Evolutionary conservation across 1,284 basidiomycete species (phyloP), one percentile per base, ranked within the genome.

Genomic region (Leccinum subrobustum): DNA sequence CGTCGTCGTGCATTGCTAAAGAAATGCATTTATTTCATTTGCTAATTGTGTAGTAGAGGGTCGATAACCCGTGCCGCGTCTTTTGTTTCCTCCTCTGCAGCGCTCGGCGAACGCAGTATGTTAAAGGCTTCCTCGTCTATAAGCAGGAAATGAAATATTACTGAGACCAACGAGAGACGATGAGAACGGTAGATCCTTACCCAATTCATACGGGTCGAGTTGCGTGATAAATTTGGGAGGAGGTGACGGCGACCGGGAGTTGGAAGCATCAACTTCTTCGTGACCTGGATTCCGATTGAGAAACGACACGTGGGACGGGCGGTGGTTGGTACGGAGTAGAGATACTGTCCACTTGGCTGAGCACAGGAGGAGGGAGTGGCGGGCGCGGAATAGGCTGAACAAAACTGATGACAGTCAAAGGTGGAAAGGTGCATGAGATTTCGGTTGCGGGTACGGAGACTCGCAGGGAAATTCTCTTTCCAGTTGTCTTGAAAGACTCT

Each of bases 141-240:
- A 54, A 18, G 1, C 14, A 56, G 8, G 39, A 44, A 12, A 6
- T 11, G 4, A 20, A 5, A 44, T 18, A 20, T 44, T 3, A 39
- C 31, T 42, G 16, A 35, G 35, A 42, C 31, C 31, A 25, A 12
- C 14, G 12, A 33, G 7, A n/a, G n/a, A 42, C 9, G 39, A 42
- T 9, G 23, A n/a, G 9, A 8, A 47, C 1, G 7, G 51, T 33
- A 4, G 11, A 33, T 6, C 1, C 52, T 50, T n/a, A 63, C 73
- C 69, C 20, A 72, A 18, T 39, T 74, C 72, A 6, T 73, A 75
- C 0, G 71, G 73, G 37, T 74, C 71, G 33, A 33, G 1, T 72
- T 44, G 61, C 9, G 12, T 61, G 52, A 57, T 59, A 11, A 31
- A 31, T 31, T 31, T 31, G 31, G 31, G 31, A 31, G 31, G 31